Evolutionary conservation across 2,329 filamentous ascomycete species (phyloP), one percentile per base, ranked within the genome.

Genomic region (Alternaria angustiovoidea): DNA sequence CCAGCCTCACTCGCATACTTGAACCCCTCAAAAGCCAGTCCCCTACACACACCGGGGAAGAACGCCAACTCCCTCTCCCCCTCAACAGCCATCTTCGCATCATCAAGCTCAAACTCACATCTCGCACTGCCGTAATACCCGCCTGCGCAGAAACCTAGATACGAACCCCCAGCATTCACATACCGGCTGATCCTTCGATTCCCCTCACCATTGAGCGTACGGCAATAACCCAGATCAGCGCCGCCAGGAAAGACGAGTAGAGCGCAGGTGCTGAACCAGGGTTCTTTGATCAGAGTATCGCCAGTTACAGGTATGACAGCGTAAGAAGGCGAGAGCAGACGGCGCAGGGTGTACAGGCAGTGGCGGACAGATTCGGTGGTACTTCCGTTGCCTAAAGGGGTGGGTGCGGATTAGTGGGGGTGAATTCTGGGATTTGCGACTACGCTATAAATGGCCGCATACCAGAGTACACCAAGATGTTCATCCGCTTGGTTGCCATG

Each of bases 391-490:
- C 94, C 94, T 93, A 11, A 11, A 72, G 48, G 12, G 3, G 51
- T 6, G 34, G 14, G 20, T 18, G 8, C 48, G 16, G 16, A 9
- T 34, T 38, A 7, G 7, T 51, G 20, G 7, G 47, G 22, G 5
- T 20, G 30, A 2, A 4, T 3, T 12, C 0, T 8, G 28, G 14
- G 44, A 9, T 20, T 14, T 9, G 11, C 12, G 11, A 1, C 20
- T 41, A 11, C 2, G 24, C 24, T 26, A 26, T 7, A 7, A 26
- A 26, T 26, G 24, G 38, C n/a, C 8, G 30, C 78, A 74, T 83
- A 94, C 92, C 93, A 69, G 93, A 91, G 75, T 98, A 98, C 53
- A 99, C 92, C 67, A 98, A 86, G 57, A 99, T 90, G 77, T 99
- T 98, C 81, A 97, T 86, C 75, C 88, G 90, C 74, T 87, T 88